A percentile compares a stretch with the other conserved stretches of the same genome.
These are phyloP conservation scores for Cladosporium sphaerospermum DNA, from an alignment of 2,329 filamentous ascomycete species.

Conservation along the genomic window DNA sequence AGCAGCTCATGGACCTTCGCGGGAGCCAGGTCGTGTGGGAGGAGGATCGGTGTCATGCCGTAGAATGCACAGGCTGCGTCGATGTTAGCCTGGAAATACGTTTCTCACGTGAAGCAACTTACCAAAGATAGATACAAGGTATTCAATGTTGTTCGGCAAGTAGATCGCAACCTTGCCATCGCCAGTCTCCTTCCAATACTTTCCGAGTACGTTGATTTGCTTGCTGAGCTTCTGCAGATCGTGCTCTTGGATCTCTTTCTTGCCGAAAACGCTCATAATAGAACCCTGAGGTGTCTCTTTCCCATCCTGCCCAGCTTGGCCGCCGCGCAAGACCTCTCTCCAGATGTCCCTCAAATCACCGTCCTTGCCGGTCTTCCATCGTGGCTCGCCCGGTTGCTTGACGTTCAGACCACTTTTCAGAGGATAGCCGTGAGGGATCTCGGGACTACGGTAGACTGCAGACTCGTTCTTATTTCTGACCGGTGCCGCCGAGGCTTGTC, in stretches of 20 bases:
- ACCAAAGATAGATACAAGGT: conserved; percentile 73
- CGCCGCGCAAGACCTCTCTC: conserved; percentile 53
- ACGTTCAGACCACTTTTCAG: conserved; percentile 73
- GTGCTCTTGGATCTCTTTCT: conserved; percentile 67
- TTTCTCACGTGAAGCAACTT: conserved; percentile 16
- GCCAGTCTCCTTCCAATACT: conserved; percentile 63
- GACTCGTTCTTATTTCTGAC: conserved; percentile 82
- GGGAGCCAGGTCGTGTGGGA: conserved; percentile 74
- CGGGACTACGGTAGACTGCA: conserved; percentile 75
- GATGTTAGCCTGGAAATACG: conserved; percentile 11
- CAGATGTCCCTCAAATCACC: conserved; percentile 91
- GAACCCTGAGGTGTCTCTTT: conserved; percentile 57
- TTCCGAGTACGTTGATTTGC: conserved; percentile 82
- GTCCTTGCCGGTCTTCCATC: conserved; percentile 76
- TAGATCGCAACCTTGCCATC: conserved; percentile 71
- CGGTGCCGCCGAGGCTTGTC: conserved; percentile 71
- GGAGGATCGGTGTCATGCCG: conserved; percentile 72
- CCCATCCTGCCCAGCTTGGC: conserved; percentile 55
- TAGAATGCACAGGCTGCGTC: conserved; percentile 74
- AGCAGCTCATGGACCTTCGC: conserved; percentile 66
- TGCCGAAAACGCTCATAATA: conserved; percentile 73
- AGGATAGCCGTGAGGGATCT: conserved; percentile 77
- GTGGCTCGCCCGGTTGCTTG: conserved; percentile 70
- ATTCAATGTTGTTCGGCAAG: conserved; percentile 86
- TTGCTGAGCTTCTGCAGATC: conserved; percentile 64